Evolutionary conservation across 331 rosid genomes (phyloP), one percentile per base, ranked within the genome.

Genomic region (Acacia pycnantha): DNA sequence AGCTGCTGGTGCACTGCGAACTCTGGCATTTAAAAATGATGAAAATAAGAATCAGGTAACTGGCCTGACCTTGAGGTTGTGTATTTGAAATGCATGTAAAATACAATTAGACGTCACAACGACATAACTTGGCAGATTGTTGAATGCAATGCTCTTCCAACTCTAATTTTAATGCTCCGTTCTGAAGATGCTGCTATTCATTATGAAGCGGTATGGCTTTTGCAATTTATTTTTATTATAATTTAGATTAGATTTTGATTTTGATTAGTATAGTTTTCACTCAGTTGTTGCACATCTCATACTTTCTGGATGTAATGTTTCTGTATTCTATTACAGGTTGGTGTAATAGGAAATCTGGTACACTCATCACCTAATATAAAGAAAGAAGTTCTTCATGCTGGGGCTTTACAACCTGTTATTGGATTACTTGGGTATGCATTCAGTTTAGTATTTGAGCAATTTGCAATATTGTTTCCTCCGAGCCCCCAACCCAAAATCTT

Each of bases 141-240:
- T 79, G 97, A 96, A 78, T 93, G 97, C 89, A 91, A 92, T 96
- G 99, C 99, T 80, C 98, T 96, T 82, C 98, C 97, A 21, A 96
- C 98, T 69, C 91, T 96, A 79, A 96, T 96, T 88, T 75, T 96
- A 85, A 96, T 96, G 99, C 93, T 96, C 69, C 89, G 94, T 77
- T 92, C 98, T 48, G 99, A 96, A 87, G 99, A 93, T 90, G 88
- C 97, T 83, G 99, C 98, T 71, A 91, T 96, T 82, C 99, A 96
- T 88, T 96, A 93, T 72, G 99, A 96, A 88, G 99, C 99, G 84
- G 99, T 96, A 89, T 73, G 94, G 21, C 64, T 83, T 46, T 26
- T 78, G 73, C 15, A 48, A 61, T 51, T 82, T 81, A 8, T 27
- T 33, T 73, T 19, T 11, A 33, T 73, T 65, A 47, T 70, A 35